Evolutionary conservation across 179 eudicot genomes (phyloP), one percentile per base, ranked within the genome.

Genomic region (Sideroxylon spinosum): DNA sequence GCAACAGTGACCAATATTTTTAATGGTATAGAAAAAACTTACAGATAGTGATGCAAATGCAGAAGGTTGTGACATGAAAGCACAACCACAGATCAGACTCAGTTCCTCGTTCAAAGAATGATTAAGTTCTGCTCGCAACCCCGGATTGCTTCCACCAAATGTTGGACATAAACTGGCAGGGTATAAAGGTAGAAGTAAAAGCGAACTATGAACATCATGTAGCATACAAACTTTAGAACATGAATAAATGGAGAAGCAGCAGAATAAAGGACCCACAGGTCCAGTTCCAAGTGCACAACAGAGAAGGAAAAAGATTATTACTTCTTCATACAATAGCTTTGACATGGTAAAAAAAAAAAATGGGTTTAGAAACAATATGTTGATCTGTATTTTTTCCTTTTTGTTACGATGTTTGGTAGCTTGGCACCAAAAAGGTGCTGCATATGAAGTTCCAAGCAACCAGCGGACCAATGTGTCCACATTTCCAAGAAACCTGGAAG

Each of bases 61-160:
- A 55, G 92, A 85, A 37, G 98, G 92, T 76, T 82, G 86, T 17
- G 90, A 55, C 49, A 86, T 80, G 70, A 86, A 84, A 13, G 92
- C 86, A 78, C 97, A 91, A 71, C 98, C 98, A 80, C 89, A 89
- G 14, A 89, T 87, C 68, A 95, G 83, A 86, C 74, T 95, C 73
- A 95, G 79, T 76, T 90, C 84, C 86, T 95, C 97, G 82, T 87
- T 95, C 61, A 95, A 81, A 50, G 92, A 86, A 85, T 93, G 93
- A 61, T 92, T 85, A 74, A 95, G 86, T 81, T 95, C 97, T 71
- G 96, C 91, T 59, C 75, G 83, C 73, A 91, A 10, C 57, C 98
- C 98, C 66, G 95, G 97, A 86, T 87, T 87, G 79, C 90, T 89
- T 80, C 98, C 98, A 76, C 98, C 98, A 81, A 86, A 81, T n/a